Percentiles rank a stretch among this genome's conserved stretches.
These are phyloP conservation scores for Aspergillus mulundensis DNA, from an alignment of 495 filamentous ascomycete genomes.

Conservation along the genomic window DNA sequence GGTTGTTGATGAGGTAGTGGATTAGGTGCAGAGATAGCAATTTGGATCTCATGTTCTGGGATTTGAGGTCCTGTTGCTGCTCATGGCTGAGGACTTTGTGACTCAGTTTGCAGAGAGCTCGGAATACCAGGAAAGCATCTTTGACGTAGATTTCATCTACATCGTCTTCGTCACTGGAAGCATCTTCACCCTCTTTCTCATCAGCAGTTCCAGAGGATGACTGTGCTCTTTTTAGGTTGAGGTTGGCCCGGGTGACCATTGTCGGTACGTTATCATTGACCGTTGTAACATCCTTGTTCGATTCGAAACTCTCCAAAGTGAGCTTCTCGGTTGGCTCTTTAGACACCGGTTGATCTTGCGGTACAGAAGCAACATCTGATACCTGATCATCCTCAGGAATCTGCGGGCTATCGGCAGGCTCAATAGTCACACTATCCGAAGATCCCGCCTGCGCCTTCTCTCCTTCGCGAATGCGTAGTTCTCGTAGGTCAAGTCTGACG, in stretches of 20 bases:
- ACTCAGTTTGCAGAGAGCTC: constrained; percentile 95
- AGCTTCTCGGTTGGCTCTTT: constrained; percentile 73
- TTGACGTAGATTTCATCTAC: constrained; percentile 96
- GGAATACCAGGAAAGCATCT: constrained; percentile 94
- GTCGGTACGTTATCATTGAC: constrained; percentile 89
- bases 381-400: constrained; percentile 41
- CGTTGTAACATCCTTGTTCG: constrained; percentile 86
- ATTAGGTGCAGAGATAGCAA: constrained; percentile 91
- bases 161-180: constrained; percentile 68
- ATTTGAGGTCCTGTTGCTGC: constrained; percentile 86
- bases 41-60: constrained; percentile 95
- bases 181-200: constrained; percentile 44
- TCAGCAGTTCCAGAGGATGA: constrained; percentile 48
- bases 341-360: constrained; percentile 51
- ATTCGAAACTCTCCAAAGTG: constrained; percentile 93
- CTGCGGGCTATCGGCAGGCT: constrained; percentile 30
- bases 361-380: constrained; percentile 47
- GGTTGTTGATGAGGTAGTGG: constrained; percentile 88
- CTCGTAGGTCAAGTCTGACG: constrained; percentile 80
- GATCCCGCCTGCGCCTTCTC: constrained; percentile 31
- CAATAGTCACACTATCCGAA: constrained; percentile 35
- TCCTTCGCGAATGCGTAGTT: constrained; percentile 53
- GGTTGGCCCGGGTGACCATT: constrained; percentile 78
- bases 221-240: constrained; percentile 47
- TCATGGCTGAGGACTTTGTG: constrained; percentile 86